A percentile compares a stretch with the other conserved stretches of the same genome.
Evolutionary conservation across 352 stramenopile species (phyloP).

Genomic region (Phytophthora brassicae): DNA sequence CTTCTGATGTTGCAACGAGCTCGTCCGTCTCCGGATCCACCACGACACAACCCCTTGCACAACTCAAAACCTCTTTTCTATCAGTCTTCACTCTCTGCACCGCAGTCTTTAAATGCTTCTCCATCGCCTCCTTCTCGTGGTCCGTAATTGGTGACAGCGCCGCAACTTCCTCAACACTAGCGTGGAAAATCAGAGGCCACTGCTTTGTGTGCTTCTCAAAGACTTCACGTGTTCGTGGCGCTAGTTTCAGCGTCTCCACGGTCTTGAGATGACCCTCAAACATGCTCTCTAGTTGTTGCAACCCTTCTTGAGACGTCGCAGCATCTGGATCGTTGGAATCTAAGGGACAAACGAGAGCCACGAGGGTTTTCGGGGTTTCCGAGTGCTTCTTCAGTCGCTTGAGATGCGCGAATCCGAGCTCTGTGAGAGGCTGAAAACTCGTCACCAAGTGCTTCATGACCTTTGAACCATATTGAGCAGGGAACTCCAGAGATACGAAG

Average conservation of each 20-base stretch:
- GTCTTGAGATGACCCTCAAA: constrained; percentile 53
- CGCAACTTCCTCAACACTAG: constrained; percentile 54
- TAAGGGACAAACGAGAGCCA: constrained; percentile 57
- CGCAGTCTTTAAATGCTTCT: constrained; percentile 31
- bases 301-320: constrained; percentile 12
- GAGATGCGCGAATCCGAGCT: constrained; percentile 72
- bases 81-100: constrained; percentile 21
- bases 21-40: constrained; percentile 45
- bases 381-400: constrained; percentile 85
- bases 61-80: constrained; percentile 25
- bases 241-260: constrained; percentile 54
- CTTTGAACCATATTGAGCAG: constrained; percentile 53
- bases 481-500: constrained; percentile 77
- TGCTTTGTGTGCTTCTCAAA: constrained; percentile 61
- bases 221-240: constrained; percentile 56
- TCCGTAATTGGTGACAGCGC: constrained; percentile 44
- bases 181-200: constrained; percentile 83
- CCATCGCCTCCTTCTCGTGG: constrained; percentile 33
- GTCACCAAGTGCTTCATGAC: constrained; percentile 65
- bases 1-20: constrained; percentile 34
- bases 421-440: constrained; percentile 54
- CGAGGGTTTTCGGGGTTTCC: constrained; percentile 31
- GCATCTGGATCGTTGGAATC: constrained; percentile 5
- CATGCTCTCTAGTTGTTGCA: constrained; percentile 31
- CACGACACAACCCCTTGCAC: constrained; percentile 54